Base-by-base conservation (phyloP, 2,329 filamentous ascomycete genomes). In the Celoporthe dispersa region DNA sequence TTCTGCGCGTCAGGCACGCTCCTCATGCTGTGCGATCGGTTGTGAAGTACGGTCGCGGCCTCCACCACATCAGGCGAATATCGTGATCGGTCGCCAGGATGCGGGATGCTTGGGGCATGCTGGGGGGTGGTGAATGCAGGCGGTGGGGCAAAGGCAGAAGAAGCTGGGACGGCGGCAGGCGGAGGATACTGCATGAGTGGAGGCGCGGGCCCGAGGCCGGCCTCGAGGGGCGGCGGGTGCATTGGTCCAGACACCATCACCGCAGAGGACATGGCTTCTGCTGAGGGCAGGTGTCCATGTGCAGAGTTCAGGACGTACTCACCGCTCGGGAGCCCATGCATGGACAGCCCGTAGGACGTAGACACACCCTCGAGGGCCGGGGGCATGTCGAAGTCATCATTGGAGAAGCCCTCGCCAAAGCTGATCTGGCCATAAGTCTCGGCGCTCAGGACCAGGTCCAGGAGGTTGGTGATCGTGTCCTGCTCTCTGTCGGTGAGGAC, bases 351-450 rank as follows among this genome's bases (percentile, higher is more conserved):
- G 73, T 87, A 87, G 3, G 88, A 91, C 28, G 90, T 91, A 1
- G 87, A 83, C 16, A 90, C 88, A 65, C 90, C 90, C 80, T 92
- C 87, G 73, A 92, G 89, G 64, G 85, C 85, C 1, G 90, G 90
- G 6, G 90, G 90, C 28, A 91, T 80, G 70, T 87, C 62, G 83
- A 78, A 90, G 68, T 82, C 80, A 55, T 85, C 84, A 75, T 78
- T 85, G 74, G 82, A 82, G 51, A 84, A 80, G 12, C 84, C 83
- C 74, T 87, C 85, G 60, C 84, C 84, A 71, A 85, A 87, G 7
- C 69, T 71, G 3, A 66, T 39, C 22, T 67, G 67, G 67, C 70
- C 70, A 41, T 71, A 86, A 16, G 48, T 35, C 14, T 44, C 28
- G 41, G n/a, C 8, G 25, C 39, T 8, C 4, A 64, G 62, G 19